Base-by-base conservation (phyloP, 176 grass and related monocot genomes). In the Canna indica region DNA sequence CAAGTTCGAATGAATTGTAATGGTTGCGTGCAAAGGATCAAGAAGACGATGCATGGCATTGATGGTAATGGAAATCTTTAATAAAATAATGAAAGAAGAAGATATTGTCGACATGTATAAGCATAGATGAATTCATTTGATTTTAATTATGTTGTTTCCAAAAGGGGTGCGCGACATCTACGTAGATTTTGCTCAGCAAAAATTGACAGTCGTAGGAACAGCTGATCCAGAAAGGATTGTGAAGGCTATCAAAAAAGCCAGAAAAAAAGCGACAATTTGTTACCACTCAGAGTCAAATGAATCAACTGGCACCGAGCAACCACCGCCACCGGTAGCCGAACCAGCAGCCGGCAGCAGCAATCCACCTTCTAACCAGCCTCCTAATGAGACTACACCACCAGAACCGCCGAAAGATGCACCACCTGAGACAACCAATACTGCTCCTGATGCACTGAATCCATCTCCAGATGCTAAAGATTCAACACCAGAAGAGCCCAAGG, bases 201-300 rank as follows among this genome's bases (percentile, higher is more conserved):
- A 91, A 78, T 38, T 96, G 52, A 90, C 78, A 12, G 85, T 91
- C 28, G 80, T 91, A 9, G 91, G 91, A 29, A 79, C 79, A 27
- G 83, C 76, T 14, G 82, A 96, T 56, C 85, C 88, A 33, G 72
- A 84, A 69, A 86, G 58, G 28, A 91, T 96, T 15, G 56, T 88
- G 18, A 91, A 88, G 82, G 88, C 87, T 39, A 91, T 96, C 70
- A 96, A 76, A 81, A 85, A 81, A 71, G 81, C 80, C 36, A 91
- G 79, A 34, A 96, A 77, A 69, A 62, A 77, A 3, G 83, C 91
- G 22, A 91, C 88, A 0, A 82, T 96, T 53, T 86, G 62, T 73
- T 86, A 85, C 3, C 85, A 88, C 73, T 77, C 77, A 0, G 53
- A 88, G 3, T 78, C 75, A 7, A 7, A 56, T 0, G 74, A 7